Conservation (phyloP, 176 grass and related monocot genomes). For the Carex myosuroides region DNA sequence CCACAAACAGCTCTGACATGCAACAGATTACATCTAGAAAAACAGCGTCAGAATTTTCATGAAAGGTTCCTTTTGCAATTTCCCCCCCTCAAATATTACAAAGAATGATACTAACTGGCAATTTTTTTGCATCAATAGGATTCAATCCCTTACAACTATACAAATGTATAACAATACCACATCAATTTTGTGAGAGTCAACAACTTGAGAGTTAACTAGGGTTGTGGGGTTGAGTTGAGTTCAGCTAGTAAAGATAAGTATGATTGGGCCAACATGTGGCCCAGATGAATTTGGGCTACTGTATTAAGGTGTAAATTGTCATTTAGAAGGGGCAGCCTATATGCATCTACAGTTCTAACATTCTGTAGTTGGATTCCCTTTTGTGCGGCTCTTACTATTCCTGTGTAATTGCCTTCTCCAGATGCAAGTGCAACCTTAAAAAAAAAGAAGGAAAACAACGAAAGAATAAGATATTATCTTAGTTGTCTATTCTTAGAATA, state of each 20-base stretch:
- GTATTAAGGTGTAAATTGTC: slow-evolving; percentile 84
- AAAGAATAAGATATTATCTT: background rate
- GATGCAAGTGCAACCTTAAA: slow-evolving; percentile 87
- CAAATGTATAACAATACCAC: background rate
- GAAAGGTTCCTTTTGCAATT: slow-evolving; percentile 14
- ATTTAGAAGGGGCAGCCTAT: slow-evolving; percentile 46
- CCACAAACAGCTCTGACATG: background rate
- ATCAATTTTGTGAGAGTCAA: background rate
- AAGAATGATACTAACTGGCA: background rate
- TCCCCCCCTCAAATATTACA: background rate
- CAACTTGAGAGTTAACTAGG: slow-evolving; percentile 6
- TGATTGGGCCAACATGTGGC: slow-evolving; percentile 58
- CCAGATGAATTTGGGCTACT: slow-evolving; percentile 66
- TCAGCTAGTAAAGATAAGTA: slow-evolving; percentile 35
- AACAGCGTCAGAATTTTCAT: background rate
- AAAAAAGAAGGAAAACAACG: background rate
- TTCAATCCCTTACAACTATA: background rate
- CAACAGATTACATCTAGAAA: background rate
- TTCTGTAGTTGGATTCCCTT: slow-evolving; percentile 53
- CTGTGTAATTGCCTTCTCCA: slow-evolving; percentile 80
- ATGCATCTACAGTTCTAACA: slow-evolving; percentile 62
- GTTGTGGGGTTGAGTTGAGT: slow-evolving; percentile 18
- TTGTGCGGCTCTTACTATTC: slow-evolving; percentile 63
- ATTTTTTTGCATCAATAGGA: background rate
- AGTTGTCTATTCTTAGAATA: background rate